phyloP scores from a whole-genome alignment of 345 rosid genomes.

The Capsella bursapastoris region DNA sequence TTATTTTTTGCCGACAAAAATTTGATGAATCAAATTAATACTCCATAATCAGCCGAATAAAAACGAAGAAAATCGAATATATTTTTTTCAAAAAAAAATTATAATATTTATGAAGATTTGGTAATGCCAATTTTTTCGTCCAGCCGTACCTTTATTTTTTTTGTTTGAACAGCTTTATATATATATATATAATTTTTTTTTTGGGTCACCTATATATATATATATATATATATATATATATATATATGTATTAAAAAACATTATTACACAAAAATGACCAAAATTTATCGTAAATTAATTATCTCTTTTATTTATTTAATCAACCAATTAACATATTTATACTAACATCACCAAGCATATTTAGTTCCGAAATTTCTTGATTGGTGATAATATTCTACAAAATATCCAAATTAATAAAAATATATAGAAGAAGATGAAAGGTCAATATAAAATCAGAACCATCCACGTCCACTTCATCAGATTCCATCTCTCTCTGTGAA shows the following conservation, averaged over 20 bases:
- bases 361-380: not conserved
- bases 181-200: no score
- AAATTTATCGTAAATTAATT: no score
- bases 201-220: no score
- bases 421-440: not conserved
- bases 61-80: not conserved
- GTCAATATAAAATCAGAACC: not conserved
- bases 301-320: no score
- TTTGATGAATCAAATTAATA: not conserved
- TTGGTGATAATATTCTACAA: not conserved
- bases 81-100: not conserved
- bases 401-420: not conserved
- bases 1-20: not conserved
- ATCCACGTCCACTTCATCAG: conserved; percentile 43
- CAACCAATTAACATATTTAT: no score
- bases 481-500: conserved; percentile 36
- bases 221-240: no score
- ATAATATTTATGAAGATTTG: conserved; percentile 6
- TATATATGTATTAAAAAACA: no score
- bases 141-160: not conserved
- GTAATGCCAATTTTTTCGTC: not conserved
- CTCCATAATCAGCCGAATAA: not conserved
- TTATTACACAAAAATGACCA: not conserved
- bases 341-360: not conserved
- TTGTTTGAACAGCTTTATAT: conserved; percentile 8